phyloP scores from a whole-genome alignment of 1,284 basidiomycete species.

The Tranzscheliella williamsii region DNA sequence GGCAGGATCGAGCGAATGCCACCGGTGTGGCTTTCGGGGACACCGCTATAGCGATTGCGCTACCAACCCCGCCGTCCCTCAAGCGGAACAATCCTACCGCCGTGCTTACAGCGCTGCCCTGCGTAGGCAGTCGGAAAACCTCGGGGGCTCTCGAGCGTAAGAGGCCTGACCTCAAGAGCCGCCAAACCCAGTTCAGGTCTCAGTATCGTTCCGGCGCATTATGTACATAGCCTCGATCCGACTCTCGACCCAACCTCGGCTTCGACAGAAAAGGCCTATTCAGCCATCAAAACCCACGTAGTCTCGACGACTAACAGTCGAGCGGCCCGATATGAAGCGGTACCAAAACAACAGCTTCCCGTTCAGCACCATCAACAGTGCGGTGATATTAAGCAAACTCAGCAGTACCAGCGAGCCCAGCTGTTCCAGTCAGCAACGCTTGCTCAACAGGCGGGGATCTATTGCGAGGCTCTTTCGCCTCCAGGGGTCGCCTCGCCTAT shows the following conservation, averaged over 20 bases:
- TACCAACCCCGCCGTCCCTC: not conserved
- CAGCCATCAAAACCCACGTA: not conserved
- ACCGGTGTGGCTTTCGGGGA: not conserved
- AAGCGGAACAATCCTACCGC: not conserved
- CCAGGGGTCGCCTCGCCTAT: too few relatives aligned
- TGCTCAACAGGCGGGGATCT: too few relatives aligned
- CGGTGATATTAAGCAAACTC: too few relatives aligned
- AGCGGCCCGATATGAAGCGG: too few relatives aligned
- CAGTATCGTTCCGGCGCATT: not conserved
- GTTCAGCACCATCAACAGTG: too few relatives aligned
- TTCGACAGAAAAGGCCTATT: not conserved
- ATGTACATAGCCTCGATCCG: not conserved
- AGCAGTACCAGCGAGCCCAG: too few relatives aligned
- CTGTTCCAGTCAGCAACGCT: too few relatives aligned
- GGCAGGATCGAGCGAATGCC: not conserved
- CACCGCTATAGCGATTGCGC: not conserved
- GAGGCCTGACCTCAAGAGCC: not conserved
- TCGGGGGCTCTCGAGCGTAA: not conserved
- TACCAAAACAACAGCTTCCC: too few relatives aligned
- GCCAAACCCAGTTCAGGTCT: too few relatives aligned
- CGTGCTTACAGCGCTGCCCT: not conserved
- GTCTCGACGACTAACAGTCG: too few relatives aligned
- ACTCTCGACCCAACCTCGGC: not conserved
- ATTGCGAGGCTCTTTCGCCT: too few relatives aligned
- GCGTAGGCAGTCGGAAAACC: not conserved